phyloP scores from a whole-genome alignment of 352 stramenopile species.

The Globisporangium acanthophoron region DNA sequence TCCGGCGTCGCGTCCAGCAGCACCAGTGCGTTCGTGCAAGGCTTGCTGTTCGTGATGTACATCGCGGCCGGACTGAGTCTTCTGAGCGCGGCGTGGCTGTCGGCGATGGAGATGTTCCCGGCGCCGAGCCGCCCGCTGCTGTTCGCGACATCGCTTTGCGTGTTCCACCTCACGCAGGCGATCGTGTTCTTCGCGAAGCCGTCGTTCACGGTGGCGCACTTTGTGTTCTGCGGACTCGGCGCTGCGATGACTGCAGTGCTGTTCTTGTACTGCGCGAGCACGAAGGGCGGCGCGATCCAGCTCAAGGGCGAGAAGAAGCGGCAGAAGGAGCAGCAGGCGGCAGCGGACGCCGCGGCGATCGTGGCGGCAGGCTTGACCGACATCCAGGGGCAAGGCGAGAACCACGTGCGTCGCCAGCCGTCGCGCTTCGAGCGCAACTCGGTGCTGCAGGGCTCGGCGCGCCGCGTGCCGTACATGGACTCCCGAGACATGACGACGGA shows the following conservation, averaged over 20 bases:
- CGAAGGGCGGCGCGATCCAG: conserved; percentile 76
- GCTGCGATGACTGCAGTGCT: conserved; percentile 47
- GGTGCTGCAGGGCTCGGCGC: neutral
- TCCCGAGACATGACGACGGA: conserved; percentile 3
- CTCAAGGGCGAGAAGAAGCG: conserved; percentile 82
- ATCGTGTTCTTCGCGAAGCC: conserved; percentile 52
- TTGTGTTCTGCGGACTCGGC: conserved; percentile 46
- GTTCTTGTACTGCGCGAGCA: conserved; percentile 75
- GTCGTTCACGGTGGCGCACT: conserved; percentile 55
- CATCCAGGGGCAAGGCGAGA: conserved; percentile 12
- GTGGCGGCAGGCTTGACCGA: conserved; percentile 19
- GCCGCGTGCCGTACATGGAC: conserved; percentile 9
- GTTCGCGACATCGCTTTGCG: conserved; percentile 59
- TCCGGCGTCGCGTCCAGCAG: conserved; percentile 33
- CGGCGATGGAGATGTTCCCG: conserved; percentile 79
- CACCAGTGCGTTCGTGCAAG: conserved; percentile 33
- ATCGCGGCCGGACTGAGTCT: conserved; percentile 61
- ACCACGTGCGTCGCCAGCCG: conserved; percentile 38
- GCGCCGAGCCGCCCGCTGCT: conserved; percentile 52
- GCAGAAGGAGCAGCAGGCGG: conserved; percentile 33
- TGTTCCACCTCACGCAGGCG: conserved; percentile 55
- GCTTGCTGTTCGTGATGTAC: conserved; percentile 58
- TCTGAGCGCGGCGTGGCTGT: conserved; percentile 70
- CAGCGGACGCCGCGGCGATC: conserved; percentile 16
- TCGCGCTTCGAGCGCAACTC: conserved; percentile 42